phyloP scores from a whole-genome alignment of 1,284 basidiomycete genomes.

The Heterobasidion irregulare region DNA sequence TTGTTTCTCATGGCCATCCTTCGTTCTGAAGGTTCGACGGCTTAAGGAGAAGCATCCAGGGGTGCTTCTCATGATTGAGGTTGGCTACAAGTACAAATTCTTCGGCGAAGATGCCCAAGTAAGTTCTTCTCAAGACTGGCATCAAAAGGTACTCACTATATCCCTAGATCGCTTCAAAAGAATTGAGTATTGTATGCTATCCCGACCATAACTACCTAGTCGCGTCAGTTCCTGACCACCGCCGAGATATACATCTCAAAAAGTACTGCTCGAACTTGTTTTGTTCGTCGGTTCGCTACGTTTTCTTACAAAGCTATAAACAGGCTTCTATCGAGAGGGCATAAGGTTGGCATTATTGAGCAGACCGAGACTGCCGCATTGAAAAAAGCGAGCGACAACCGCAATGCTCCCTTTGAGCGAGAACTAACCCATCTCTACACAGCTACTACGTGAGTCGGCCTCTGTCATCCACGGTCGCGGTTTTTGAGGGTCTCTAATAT shows the following conservation, averaged over 20 bases:
- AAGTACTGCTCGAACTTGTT: conserved; percentile 41
- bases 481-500: not conserved
- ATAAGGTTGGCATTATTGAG: conserved; percentile 88
- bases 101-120: conserved; percentile 87
- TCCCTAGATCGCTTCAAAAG: conserved; percentile 65
- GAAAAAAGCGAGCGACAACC: conserved; percentile 84
- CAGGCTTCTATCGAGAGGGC: conserved; percentile 79
- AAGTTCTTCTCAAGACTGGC: conserved; percentile 2
- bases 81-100: conserved; percentile 86
- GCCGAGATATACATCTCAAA: conserved; percentile 82
- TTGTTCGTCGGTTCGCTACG: conserved; percentile 4
- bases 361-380: conserved; percentile 94
- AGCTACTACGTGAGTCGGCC: conserved; percentile 70
- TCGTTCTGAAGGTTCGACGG: conserved; percentile 43
- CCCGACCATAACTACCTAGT: conserved; percentile 73
- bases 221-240: conserved; percentile 78
- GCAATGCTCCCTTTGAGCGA: conserved; percentile 77
- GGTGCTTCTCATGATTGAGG: conserved; percentile 78
- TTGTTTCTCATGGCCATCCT: conserved; percentile 1
- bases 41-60: conserved; percentile 71
- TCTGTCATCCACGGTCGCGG: not conserved
- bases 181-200: conserved; percentile 79
- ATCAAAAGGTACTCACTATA: not conserved
- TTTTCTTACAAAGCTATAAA: not conserved
- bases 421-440: conserved; percentile 82